Evolutionary conservation across 2,329 filamentous ascomycete genomes (phyloP).

Genomic region (Ophiostoma sp.): DNA sequence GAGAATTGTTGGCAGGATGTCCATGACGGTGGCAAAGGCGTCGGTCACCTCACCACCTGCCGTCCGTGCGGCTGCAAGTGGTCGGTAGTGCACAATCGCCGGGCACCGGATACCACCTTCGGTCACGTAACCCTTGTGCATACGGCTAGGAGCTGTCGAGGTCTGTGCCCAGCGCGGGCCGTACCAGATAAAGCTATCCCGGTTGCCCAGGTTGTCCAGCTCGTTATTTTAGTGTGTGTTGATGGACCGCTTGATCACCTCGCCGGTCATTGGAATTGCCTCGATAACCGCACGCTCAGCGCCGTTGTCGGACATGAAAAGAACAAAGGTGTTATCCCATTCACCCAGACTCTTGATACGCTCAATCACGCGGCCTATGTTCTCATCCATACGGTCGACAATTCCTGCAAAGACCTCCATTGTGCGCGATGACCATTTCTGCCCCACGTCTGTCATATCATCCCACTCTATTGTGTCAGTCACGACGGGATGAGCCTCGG

Average conservation of each 20-base stretch:
- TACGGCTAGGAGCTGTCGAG: constrained; percentile 35
- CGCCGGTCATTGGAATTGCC: constrained; percentile 30
- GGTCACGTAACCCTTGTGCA: constrained; percentile 42
- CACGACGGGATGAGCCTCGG: constrained; percentile 52
- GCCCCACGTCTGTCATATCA: constrained; percentile 48
- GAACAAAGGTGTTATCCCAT: constrained; percentile 55
- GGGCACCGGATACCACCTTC: constrained; percentile 54
- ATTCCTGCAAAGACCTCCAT: constrained; percentile 66
- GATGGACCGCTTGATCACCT: constrained; percentile 39
- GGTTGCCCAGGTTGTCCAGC: constrained; percentile 56
- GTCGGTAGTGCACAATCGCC: constrained; percentile 42
- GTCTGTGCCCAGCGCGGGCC: constrained; percentile 48
- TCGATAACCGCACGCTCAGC: constrained; percentile 26
- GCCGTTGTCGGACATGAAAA: constrained; percentile 28
- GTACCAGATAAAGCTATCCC: constrained; percentile 60
- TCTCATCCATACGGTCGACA: constrained; percentile 62
- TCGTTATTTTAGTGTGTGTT: constrained; percentile 54
- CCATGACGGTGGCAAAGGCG: constrained; percentile 47
- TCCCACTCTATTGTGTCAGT: constrained; percentile 49
- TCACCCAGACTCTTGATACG: constrained; percentile 58
- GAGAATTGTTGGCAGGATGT: constrained; percentile 48
- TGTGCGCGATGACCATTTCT: constrained; percentile 49
- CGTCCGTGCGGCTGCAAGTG: constrained; percentile 36
- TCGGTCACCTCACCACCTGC: constrained; percentile 24
- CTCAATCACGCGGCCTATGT: constrained; percentile 59